Base-by-base conservation (phyloP, 2,329 filamentous ascomycete genomes). In the Paracoccidioides brasiliensis region DNA sequence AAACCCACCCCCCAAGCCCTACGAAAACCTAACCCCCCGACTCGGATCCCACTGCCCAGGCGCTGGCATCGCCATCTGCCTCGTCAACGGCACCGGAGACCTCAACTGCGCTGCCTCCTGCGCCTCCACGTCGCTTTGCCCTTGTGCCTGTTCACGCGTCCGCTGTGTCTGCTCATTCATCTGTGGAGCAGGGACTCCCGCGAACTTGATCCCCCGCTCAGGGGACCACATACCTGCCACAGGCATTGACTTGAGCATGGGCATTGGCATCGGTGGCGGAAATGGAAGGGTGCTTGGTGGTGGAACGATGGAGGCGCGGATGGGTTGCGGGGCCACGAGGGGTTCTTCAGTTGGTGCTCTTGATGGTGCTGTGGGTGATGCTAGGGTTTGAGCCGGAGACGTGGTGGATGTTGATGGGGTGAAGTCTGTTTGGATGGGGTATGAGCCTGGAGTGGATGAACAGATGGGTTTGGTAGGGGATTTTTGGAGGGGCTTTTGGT, bases 171-270 rank as follows among this genome's bases (percentile, higher is more conserved):
- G 22, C 15, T 1, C 48, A 38, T 35, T 40, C 33, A 33, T 51
- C 15, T 35, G 15, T 28, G 30, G 12, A 28, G 22, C 35, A 14
- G 35, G 37, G 2, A n/a, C 2, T 4, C 51, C 49, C 5, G 71
- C 64, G 14, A 95, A 95, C 56, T 83, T 84, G 63, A 95, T 93
- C 0, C 85, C 86, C 76, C 88, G 84, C 2, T 85, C 83, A 0
- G 89, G 88, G 55, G 81, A 84, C 90, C 90, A 95, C 67, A 87
- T 82, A 5, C 79, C 72, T 63, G 78, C 69, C 59, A 71, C 66
- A 4, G 44, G 48, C 46, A 52, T 35, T 1, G 48, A n/a, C n/a
- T n/a, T 50, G 15, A 54, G 54, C 15, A 53, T 35, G 15, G 56
- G 54, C 32, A 45, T 52, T n/a, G n/a, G n/a, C n/a, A n/a, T n/a